These are phyloP conservation scores for Leishmania amazonensis DNA, from an alignment of 208 protist species.

Conservation along the genomic window DNA sequence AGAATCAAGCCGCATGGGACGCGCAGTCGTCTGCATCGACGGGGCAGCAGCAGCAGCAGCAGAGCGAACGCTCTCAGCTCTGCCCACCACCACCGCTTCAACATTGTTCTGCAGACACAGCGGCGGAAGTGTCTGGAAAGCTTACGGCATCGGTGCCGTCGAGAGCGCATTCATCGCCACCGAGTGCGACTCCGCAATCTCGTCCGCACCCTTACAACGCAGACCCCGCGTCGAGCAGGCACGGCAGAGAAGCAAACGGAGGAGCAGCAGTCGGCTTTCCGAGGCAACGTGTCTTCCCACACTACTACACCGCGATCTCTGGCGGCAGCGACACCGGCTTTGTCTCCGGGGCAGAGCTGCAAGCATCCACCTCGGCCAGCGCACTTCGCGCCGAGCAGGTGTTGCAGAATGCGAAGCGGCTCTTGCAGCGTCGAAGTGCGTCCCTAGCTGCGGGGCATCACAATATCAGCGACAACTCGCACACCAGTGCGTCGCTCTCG, in stretches of 20 bases:
- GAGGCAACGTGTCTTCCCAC: background rate
- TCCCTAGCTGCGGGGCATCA: background rate
- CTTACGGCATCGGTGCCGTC: background rate
- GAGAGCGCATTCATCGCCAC: background rate
- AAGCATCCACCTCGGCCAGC: background rate
- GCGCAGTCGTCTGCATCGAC: background rate
- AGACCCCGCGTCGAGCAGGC: background rate
- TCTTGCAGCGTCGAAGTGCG: conserved; percentile 19
- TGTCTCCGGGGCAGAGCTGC: too few species aligned
- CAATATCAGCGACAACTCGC: background rate
- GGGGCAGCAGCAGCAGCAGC: background rate
- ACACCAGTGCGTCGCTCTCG: background rate
- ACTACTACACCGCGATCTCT: conserved; percentile 24
- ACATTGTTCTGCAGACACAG: background rate
- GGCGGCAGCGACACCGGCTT: background rate
- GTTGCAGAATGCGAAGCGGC: conserved; percentile 23
- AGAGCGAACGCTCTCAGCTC: background rate
- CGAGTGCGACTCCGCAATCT: background rate
- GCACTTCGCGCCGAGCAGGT: conserved; percentile 24
- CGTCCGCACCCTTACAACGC: conserved; percentile 6
- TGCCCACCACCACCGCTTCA: conserved; percentile 12
- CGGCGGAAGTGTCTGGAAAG: background rate
- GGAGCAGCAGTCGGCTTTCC: background rate
- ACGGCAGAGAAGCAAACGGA: background rate
- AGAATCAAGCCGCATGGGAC: background rate